A percentile compares a stretch with the other conserved stretches of the same genome.
phyloP scores from a whole-genome alignment of 1,284 basidiomycete genomes.

The Tilletiopsis washingtonensis region DNA sequence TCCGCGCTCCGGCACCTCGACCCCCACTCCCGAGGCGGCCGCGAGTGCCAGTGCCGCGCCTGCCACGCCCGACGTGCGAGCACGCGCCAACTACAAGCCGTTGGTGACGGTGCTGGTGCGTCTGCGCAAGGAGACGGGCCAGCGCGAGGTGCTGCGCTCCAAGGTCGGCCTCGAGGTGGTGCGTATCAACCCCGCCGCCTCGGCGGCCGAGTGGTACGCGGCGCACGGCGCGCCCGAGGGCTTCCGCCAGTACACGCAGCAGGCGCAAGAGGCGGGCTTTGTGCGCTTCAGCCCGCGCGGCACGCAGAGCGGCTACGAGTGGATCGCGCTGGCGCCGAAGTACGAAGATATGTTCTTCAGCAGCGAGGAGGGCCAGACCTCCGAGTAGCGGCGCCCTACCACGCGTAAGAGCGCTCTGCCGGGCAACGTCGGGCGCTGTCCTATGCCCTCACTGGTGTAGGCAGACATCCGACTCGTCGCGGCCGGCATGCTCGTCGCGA shows the following conservation, averaged over 20 bases:
- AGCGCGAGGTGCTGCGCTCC: neutral
- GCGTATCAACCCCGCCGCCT: neutral
- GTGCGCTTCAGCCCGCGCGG: neutral
- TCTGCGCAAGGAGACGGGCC: neutral
- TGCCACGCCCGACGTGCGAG: neutral
- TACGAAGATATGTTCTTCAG: constrained; percentile 9
- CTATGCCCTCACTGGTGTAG: too few species aligned
- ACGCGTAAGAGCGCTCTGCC: too few species aligned
- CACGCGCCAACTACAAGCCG: constrained; percentile 2
- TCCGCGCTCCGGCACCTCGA: neutral
- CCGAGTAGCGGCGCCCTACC: too few species aligned
- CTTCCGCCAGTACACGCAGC: constrained; percentile 1
- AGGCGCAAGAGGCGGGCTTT: constrained; percentile 3
- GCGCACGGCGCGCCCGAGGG: neutral
- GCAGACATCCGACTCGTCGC: too few species aligned
- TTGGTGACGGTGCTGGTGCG: neutral
- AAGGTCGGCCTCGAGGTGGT: neutral
- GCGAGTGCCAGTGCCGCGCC: too few species aligned
- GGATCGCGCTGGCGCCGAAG: constrained; percentile 1
- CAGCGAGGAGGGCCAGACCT: too few species aligned
- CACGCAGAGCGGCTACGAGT: neutral
- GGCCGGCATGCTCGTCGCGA: too few species aligned
- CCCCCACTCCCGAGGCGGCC: neutral
- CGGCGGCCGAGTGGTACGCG: neutral
- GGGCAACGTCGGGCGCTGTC: too few species aligned